Evolutionary conservation across 768 basidiomycete species (phyloP), one percentile per base, ranked within the genome.

Genomic region (Psilocybe subaeruginosa): DNA sequence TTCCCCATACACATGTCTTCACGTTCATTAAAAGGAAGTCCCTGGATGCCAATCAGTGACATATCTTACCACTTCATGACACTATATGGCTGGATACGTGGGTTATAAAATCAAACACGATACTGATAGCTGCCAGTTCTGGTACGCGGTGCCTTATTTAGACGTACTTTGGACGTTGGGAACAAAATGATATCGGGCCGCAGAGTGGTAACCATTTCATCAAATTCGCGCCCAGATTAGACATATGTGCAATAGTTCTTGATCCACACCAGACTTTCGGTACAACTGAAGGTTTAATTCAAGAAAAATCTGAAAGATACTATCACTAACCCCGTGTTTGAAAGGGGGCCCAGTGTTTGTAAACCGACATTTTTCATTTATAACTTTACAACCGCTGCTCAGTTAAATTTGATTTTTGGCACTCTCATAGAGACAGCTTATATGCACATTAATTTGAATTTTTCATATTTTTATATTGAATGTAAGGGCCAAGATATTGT

Each of bases 141-240:
- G 31, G 37, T 52, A 19, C 30, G 4, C 30, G 45, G 17, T 54
- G 52, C 41, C n/a, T 43, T 5, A 5, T 43, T 43, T 43, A 43
- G 41, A 60, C 54, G 57, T 54, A 43, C 29, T 30, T 47, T 50
- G 17, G 45, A 45, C 29, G 48, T 33, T 59, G 35, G 29, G 27
- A 59, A 49, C 31, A 43, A 56, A 58, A 12, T 53, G 55, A 56
- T 31, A 56, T 53, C 62, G 62, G 62, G 39, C 57, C 58, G 62
- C 54, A 27, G 41, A 45, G 37, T 63, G 58, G 62, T 63, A 55
- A 63, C 62, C 48, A 33, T 39, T 63, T 58, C 62, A 63, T 63
- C 62, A 63, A 59, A 52, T 41, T 58, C 47, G 48, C 12, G 54
- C 54, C 59, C 19, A 60, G 54, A 60, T 55, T 60, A 60, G 59